These are phyloP conservation scores for Fusarium penzigii DNA, from an alignment of 2,329 filamentous ascomycete species.

Conservation along the genomic window DNA sequence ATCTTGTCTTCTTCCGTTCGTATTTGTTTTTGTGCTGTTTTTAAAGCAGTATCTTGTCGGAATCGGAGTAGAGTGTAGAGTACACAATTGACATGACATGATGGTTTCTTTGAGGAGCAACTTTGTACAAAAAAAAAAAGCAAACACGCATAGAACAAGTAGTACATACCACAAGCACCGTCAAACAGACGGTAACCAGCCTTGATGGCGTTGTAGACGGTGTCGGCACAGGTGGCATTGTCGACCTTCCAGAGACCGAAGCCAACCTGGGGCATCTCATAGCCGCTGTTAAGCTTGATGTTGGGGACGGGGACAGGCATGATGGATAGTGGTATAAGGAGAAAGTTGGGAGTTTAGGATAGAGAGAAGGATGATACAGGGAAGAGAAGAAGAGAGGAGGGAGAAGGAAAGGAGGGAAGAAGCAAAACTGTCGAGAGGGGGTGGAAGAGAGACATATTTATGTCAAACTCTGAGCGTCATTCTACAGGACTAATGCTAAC, in stretches of 20 bases:
- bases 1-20: slow-evolving; percentile 4
- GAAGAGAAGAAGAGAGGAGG: slow-evolving; percentile 4
- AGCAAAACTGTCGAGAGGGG: slow-evolving; percentile 3
- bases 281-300: slow-evolving; percentile 65
- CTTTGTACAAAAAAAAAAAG: too few species aligned
- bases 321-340: slow-evolving; percentile 25
- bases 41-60: too few species aligned
- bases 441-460: slow-evolving; percentile 22
- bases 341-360: slow-evolving; percentile 5
- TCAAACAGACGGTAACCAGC: slow-evolving; percentile 62
- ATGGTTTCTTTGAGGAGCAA: too few species aligned
- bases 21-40: too few species aligned
- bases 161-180: slow-evolving; percentile 57
- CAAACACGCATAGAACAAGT: too few species aligned
- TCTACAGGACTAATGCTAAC: too few species aligned
- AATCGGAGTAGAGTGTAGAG: too few species aligned
- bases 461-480: slow-evolving; percentile 12
- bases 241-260: slow-evolving; percentile 85
- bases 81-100: too few species aligned
- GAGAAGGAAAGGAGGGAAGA: slow-evolving; percentile 10
- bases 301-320: slow-evolving; percentile 41
- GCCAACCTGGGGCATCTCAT: slow-evolving; percentile 74
- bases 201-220: slow-evolving; percentile 75
- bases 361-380: slow-evolving; percentile 4
- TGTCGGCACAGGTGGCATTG: slow-evolving; percentile 70